Evolutionary conservation across 2,329 filamentous ascomycete genomes (phyloP), one percentile per base, ranked within the genome.

Genomic region (Didymella pomorum): DNA sequence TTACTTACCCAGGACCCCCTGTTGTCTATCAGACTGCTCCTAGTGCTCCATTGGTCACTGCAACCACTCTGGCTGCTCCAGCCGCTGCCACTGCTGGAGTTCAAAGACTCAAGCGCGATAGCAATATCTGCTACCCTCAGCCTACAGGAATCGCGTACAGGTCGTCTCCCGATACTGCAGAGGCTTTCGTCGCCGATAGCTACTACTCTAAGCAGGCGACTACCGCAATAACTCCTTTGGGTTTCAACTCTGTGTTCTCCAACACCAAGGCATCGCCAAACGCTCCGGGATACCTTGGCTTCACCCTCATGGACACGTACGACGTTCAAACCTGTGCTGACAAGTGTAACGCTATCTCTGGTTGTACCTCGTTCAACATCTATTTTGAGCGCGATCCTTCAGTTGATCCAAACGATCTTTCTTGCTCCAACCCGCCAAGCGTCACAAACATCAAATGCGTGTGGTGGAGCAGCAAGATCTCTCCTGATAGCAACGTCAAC

Each of bases 371-470:
- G 7, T 66, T 69, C 64, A 64, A 67, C 48, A 61, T 67, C 54
- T 70, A 63, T 55, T 65, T 63, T 37, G 66, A 68, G 44, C 63
- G 66, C 37, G 51, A 58, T 16, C 68, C 66, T 1, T 33, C 21
- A 25, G 16, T 58, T 11, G 49, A 62, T 3, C 63, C 64, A 11
- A 56, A 56, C 10, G 44, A 48, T 28, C 10, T 25, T 7, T 41
- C 48, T 3, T 71, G 69, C 55, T 31, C 55, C 2, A 58, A 67
- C 21, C 62, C 68, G 16, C 21, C 55, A 4, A 64, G 46, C 37
- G 64, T 63, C 10, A 69, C 66, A 21, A 31, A 68, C 28, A 72
- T 73, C 63, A 74, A 73, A 52, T 75, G 73, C 46, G 66, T 68
- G 8, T 63, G 72, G 45, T 66, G 67, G 58, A 50, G 47, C 18